These are phyloP conservation scores for Zygosaccharomyces bisporus DNA, from an alignment of 805 yeast genomes.

Conservation along the genomic window DNA sequence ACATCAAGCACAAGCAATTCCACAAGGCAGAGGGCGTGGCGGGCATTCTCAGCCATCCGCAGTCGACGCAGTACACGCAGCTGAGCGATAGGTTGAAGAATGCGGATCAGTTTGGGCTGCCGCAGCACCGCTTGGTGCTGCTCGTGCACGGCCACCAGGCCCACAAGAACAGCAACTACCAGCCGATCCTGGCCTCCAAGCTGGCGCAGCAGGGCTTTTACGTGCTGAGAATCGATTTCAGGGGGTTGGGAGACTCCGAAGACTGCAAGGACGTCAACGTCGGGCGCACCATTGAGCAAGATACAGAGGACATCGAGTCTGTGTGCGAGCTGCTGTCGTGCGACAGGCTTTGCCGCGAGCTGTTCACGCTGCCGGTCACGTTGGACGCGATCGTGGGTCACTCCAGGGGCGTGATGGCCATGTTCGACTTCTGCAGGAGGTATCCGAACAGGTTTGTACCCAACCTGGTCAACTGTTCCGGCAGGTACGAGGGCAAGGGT, in stretches of 20 bases:
- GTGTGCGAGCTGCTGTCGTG: slow-evolving; percentile 38
- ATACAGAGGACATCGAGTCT: slow-evolving; percentile 60
- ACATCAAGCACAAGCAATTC: slow-evolving; percentile 21
- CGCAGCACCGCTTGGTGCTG: slow-evolving; percentile 50
- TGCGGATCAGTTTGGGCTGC: slow-evolving; percentile 23
- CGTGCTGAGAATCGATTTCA: slow-evolving; percentile 75
- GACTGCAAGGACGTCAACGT: slow-evolving; percentile 28
- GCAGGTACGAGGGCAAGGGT: slow-evolving; percentile 57
- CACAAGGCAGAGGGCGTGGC: slow-evolving; percentile 35
- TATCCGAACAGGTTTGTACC: slow-evolving; percentile 45
- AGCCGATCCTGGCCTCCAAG: slow-evolving; percentile 54
- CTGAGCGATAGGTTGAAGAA: slow-evolving; percentile 17
- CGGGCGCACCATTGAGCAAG: slow-evolving; percentile 62
- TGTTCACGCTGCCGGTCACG: slow-evolving; percentile 41
- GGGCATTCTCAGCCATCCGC: slow-evolving; percentile 38
- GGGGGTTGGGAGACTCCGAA: slow-evolving; percentile 79
- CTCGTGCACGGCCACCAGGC: slow-evolving; percentile 84
- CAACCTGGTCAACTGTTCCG: slow-evolving; percentile 65
- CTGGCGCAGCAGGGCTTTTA: slow-evolving; percentile 62
- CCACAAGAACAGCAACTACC: slow-evolving; percentile 76
- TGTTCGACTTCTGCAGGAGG: slow-evolving; percentile 63
- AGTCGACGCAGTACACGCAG: slow-evolving; percentile 24
- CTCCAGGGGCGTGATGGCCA: slow-evolving; percentile 74
- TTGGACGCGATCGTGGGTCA: slow-evolving; percentile 66
- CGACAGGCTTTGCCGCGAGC: slow-evolving; percentile 25